Base-by-base conservation (phyloP, 2,329 filamentous ascomycete genomes). In the Exophiala phaeomuriformis region DNA sequence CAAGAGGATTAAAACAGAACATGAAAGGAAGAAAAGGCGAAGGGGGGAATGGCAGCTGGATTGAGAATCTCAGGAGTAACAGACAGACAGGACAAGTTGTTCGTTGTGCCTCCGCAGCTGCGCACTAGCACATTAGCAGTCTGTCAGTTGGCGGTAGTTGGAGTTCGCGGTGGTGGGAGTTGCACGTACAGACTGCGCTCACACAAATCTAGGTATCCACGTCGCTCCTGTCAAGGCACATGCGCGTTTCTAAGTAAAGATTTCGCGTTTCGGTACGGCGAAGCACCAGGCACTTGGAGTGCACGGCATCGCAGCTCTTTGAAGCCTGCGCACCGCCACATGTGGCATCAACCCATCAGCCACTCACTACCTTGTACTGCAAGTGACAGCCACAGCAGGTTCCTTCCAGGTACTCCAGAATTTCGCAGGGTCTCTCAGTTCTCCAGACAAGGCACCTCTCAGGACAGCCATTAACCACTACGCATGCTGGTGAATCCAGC, bases 1-100 rank as follows among this genome's bases (percentile, higher is more conserved):
- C 35, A 35, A 56, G 35, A 46, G 42, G 46, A 42, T 37, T 49
- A 42, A 52, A 55, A 50, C 55, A 50, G 42, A 57, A 33, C 36
- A 51, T 45, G 58, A 56, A 51, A 59, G 54, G 47, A 58, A 42
- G 56, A 56, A 57, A 49, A 53, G 45, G 42, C 50, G 62, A 59
- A 63, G 63, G 61, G 63, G 56, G 62, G 61, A 63, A 55, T 57
- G 40, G 19, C 19, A 19, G 19, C 47, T 61, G 55, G 51, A 62
- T 52, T 50, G 56, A 48, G 60, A 59, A 53, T 54, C 57, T 54
- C 55, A 62, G 55, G 56, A 55, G 60, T 56, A 56, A 49, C 49
- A 49, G 45, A 49, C 43, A 36, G 53, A 56, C 33, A 57, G 40
- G 56, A 52, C 55, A 57, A 57, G 47, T 55, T 57, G 55, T 57